A percentile compares a stretch with the other conserved stretches of the same genome.
Conservation (phyloP, 352 stramenopile species). For the Phytophthora cryptogea region DNA sequence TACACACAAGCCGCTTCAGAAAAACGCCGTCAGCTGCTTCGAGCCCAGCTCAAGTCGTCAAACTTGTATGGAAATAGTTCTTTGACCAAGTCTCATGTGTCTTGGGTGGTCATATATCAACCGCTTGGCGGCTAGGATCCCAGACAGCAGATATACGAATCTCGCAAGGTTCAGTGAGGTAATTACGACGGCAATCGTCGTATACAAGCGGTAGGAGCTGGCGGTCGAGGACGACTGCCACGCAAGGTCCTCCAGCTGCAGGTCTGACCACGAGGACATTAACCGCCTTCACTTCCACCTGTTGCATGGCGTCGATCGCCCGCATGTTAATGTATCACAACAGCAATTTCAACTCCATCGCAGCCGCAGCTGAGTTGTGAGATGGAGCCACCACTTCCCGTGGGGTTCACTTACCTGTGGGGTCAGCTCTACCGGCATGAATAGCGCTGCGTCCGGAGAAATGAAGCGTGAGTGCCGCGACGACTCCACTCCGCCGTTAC, state of each 20-base stretch:
- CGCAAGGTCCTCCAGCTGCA: too few species aligned
- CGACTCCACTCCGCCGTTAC: neutral
- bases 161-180: slow-evolving; percentile 5
- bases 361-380: slow-evolving; percentile 21
- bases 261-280: neutral
- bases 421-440: slow-evolving; percentile 8
- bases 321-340: neutral
- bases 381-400: slow-evolving; percentile 10
- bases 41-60: neutral
- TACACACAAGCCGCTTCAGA: slow-evolving; percentile 23
- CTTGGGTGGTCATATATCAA: neutral
- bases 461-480: slow-evolving; percentile 2
- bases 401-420: slow-evolving; percentile 17
- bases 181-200: neutral
- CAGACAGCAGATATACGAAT: slow-evolving; percentile 8
- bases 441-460: slow-evolving; percentile 15
- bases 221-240: neutral
- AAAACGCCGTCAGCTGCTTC: slow-evolving; percentile 5
- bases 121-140: neutral
- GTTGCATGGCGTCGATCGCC: neutral
- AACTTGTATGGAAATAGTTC: neutral
- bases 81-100: slow-evolving; percentile 2
- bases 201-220: too few species aligned
- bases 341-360: slow-evolving; percentile 4
- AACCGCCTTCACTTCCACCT: neutral